phyloP scores from a whole-genome alignment of 2,329 filamentous ascomycete genomes.

The Fusarium guadeloupense region DNA sequence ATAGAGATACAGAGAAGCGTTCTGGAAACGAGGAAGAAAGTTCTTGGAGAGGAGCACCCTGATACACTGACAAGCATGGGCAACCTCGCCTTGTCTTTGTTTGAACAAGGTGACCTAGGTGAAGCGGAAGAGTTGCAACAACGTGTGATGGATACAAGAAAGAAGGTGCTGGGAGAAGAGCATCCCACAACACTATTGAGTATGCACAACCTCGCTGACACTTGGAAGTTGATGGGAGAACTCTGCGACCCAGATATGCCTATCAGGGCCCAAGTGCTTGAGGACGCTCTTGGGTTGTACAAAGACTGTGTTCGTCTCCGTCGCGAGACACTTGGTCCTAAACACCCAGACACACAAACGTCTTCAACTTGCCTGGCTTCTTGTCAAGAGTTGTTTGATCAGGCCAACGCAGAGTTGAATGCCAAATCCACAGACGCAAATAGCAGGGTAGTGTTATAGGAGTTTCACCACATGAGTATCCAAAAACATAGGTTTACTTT shows the following conservation, averaged over 20 bases:
- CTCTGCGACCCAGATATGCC: background rate
- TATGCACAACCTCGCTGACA: background rate
- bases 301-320: background rate
- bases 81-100: background rate
- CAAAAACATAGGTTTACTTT: too few species aligned
- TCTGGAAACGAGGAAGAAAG: conserved; percentile 13
- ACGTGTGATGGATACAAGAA: background rate
- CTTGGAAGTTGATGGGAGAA: background rate
- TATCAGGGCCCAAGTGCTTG: conserved; percentile 4
- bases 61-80: background rate
- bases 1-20: conserved; percentile 10
- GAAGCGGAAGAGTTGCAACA: conserved; percentile 4
- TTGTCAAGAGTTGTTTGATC: conserved; percentile 3
- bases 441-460: too few species aligned
- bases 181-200: conserved; percentile 3
- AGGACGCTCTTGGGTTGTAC: background rate
- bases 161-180: conserved; percentile 13
- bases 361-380: background rate
- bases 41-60: background rate
- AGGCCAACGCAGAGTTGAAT: too few species aligned
- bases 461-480: too few species aligned
- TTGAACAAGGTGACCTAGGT: background rate
- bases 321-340: background rate
- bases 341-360: background rate
- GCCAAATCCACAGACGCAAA: too few species aligned